phyloP scores from a whole-genome alignment of 495 filamentous ascomycete genomes.

The Apodospora peruviana region DNA sequence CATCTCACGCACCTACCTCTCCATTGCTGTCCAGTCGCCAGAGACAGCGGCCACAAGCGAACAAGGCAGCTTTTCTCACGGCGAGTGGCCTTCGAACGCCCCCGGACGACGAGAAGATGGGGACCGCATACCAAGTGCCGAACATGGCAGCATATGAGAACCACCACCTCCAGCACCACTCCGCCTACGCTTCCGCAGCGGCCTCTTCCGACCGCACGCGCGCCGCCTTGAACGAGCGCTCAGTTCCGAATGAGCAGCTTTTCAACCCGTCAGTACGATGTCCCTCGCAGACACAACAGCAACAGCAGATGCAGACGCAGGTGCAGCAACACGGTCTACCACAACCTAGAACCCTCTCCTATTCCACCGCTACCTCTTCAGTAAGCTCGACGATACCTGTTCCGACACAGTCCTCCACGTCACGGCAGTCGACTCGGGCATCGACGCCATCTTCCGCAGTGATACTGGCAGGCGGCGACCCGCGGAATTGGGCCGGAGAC shows the following conservation, averaged over 20 bases:
- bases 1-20: background rate
- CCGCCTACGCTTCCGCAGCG: slow-evolving; percentile 22
- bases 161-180: slow-evolving; percentile 28
- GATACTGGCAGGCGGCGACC: slow-evolving; percentile 20
- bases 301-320: background rate
- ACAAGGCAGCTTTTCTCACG: background rate
- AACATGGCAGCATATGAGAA: slow-evolving; percentile 37
- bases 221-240: slow-evolving; percentile 21
- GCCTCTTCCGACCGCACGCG: slow-evolving; percentile 15
- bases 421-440: slow-evolving; percentile 25
- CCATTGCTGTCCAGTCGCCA: background rate
- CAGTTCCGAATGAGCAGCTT: slow-evolving; percentile 22
- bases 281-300: slow-evolving; percentile 3
- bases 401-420: slow-evolving; percentile 10
- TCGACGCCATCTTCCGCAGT: slow-evolving; percentile 28
- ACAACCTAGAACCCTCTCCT: slow-evolving; percentile 7
- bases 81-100: slow-evolving; percentile 43
- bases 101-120: slow-evolving; percentile 43
- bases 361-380: slow-evolving; percentile 1
- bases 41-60: background rate
- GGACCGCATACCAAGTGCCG: slow-evolving; percentile 40
- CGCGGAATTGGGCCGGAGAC: slow-evolving; percentile 22
- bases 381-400: background rate
- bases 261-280: slow-evolving; percentile 19
- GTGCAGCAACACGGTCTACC: too few species aligned